Conservation (phyloP, 1,284 basidiomycete genomes). For the Irpex lacteus region DNA sequence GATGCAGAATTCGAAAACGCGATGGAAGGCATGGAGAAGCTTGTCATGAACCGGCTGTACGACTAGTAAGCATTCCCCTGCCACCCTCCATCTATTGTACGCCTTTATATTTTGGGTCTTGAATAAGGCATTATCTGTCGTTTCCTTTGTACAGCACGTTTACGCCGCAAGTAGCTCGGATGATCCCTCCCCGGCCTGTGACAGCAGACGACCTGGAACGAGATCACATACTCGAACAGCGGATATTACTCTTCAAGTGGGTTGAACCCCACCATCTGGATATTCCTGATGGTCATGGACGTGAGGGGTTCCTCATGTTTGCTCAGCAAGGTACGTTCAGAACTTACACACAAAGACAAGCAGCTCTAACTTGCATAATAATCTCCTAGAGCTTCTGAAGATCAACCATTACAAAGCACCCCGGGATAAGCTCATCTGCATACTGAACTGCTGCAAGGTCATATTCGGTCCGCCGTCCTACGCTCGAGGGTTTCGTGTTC, state of each 20-base stretch:
- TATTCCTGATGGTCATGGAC: conserved; percentile 65
- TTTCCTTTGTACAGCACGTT: conserved; percentile 67
- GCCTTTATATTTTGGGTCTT: background rate
- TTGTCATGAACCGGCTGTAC: conserved; percentile 98
- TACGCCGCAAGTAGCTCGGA: conserved; percentile 71
- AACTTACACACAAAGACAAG: no score
- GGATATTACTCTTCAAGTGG: conserved; percentile 93
- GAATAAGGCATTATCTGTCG: background rate
- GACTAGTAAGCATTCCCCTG: conserved; percentile 64
- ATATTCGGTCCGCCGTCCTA: conserved; percentile 79
- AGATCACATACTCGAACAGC: conserved; percentile 86
- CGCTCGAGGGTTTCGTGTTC: conserved; percentile 2
- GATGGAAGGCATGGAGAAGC: conserved; percentile 98
- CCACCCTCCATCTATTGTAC: background rate
- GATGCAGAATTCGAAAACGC: conserved; percentile 94
- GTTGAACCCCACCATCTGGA: conserved; percentile 88
- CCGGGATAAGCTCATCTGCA: conserved; percentile 96
- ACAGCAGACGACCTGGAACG: conserved; percentile 95
- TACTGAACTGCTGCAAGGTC: conserved; percentile 98
- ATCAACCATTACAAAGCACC: conserved; percentile 99
- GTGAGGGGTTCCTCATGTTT: conserved; percentile 88
- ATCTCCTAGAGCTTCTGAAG: conserved; percentile 77
- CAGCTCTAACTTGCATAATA: no score
- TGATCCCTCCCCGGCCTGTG: conserved; percentile 71
- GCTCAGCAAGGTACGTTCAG: conserved; percentile 75